These are phyloP conservation scores for Saturnispora bothae DNA, from an alignment of 805 yeast genomes.

Conservation along the genomic window DNA sequence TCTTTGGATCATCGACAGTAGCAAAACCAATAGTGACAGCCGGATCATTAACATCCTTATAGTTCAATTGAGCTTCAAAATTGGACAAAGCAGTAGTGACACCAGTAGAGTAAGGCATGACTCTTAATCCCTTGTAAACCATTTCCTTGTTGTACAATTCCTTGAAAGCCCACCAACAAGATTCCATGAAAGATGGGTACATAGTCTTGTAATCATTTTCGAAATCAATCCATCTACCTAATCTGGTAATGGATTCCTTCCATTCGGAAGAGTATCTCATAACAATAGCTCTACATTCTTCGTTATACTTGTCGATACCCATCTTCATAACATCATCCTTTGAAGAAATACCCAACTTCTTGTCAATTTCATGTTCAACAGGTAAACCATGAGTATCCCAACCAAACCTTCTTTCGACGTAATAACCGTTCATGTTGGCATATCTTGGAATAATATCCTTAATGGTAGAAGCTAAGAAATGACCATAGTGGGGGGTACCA, in stretches of 20 bases:
- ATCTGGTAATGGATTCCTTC: slow-evolving; percentile 85
- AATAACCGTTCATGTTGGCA: slow-evolving; percentile 95
- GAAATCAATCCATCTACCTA: slow-evolving; percentile 99
- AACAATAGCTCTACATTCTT: slow-evolving; percentile 91
- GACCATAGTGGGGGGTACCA: slow-evolving; percentile 99
- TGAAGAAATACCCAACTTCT: slow-evolving; percentile 84
- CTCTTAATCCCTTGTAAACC: slow-evolving; percentile 92
- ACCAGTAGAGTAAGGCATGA: slow-evolving; percentile 98
- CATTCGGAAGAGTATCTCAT: slow-evolving; percentile 96
- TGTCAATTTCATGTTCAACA: slow-evolving; percentile 97
- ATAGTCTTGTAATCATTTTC: slow-evolving; percentile 96
- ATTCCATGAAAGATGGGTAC: slow-evolving; percentile 94
- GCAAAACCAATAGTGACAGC: slow-evolving; percentile 91
- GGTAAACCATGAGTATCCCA: slow-evolving; percentile 99
- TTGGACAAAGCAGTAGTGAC: slow-evolving; percentile 93
- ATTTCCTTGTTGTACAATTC: slow-evolving; percentile 74
- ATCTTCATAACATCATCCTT: slow-evolving; percentile 88
- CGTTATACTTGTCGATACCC: slow-evolving; percentile 92
- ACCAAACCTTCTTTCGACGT: slow-evolving; percentile 95
- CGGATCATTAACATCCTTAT: slow-evolving; percentile 95
- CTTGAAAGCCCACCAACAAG: slow-evolving; percentile 98
- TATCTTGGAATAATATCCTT: slow-evolving; percentile 96
- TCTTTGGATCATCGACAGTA: slow-evolving; percentile 66
- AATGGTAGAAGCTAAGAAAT: slow-evolving; percentile 90
- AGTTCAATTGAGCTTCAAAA: slow-evolving; percentile 97